These are phyloP conservation scores for Saccharomyces hybrid DNA, from an alignment of 1,139 yeast species.

Conservation along the genomic window DNA sequence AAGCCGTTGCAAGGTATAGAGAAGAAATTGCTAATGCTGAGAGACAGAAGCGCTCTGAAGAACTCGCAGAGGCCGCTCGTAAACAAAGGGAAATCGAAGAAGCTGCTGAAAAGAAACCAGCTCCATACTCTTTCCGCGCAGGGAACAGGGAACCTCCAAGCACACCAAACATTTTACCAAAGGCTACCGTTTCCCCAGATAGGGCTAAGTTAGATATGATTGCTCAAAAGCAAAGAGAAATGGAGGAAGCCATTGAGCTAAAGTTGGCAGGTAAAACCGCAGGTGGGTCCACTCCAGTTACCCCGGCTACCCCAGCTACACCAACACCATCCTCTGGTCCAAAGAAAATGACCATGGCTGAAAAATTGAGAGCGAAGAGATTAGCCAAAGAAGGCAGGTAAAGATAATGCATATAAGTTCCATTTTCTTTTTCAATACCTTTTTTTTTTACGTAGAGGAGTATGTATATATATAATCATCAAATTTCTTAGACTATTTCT, in stretches of 20 bases:
- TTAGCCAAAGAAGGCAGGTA: background rate
- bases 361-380: constrained; percentile 55
- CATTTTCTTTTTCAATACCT: background rate
- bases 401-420: background rate
- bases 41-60: constrained; percentile 38
- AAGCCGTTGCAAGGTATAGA: constrained; percentile 35
- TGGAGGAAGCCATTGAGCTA: constrained; percentile 35
- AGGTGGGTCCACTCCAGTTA: constrained; percentile 1
- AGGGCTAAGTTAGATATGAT: constrained; percentile 28
- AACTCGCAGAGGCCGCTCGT: constrained; percentile 33
- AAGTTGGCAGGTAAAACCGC: constrained; percentile 11
- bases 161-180: constrained; percentile 4
- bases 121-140: constrained; percentile 7
- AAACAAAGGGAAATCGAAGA: constrained; percentile 39
- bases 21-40: constrained; percentile 33
- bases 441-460: background rate
- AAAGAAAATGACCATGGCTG: constrained; percentile 45
- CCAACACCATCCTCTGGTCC: constrained; percentile 23
- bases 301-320: constrained; percentile 6
- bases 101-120: constrained; percentile 15
- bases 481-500: background rate
- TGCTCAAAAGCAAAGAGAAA: constrained; percentile 37
- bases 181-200: constrained; percentile 4
- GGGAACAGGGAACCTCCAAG: constrained; percentile 2
- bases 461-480: background rate